Evolutionary conservation across 2,329 filamentous ascomycete genomes (phyloP).

Genomic region (Arthroderma uncinatum): DNA sequence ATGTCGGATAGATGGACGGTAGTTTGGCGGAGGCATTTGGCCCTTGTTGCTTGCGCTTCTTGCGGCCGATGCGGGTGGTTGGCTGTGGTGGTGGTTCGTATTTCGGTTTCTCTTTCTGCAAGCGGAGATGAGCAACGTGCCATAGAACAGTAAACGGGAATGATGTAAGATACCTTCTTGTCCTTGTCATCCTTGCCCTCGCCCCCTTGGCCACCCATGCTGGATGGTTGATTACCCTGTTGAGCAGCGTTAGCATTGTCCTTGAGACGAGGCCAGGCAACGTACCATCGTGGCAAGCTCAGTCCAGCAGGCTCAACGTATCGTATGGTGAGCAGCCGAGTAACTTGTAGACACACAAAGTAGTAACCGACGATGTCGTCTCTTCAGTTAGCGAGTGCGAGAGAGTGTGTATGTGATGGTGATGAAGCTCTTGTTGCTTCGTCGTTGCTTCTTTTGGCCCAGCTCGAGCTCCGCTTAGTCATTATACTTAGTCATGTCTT

Average conservation of each 20-base stretch:
- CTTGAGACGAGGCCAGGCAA: slow-evolving; percentile 10
- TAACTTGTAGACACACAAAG: background rate
- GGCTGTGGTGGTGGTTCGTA: slow-evolving; percentile 97
- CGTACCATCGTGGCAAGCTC: slow-evolving; percentile 28
- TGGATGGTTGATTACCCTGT: slow-evolving; percentile 56
- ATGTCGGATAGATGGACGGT: slow-evolving; percentile 84
- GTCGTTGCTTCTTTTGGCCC: background rate
- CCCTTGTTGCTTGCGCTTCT: slow-evolving; percentile 94
- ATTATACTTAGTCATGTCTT: background rate
- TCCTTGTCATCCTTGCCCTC: slow-evolving; percentile 79
- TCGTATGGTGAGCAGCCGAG: background rate
- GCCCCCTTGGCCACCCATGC: slow-evolving; percentile 62
- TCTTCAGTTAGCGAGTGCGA: background rate
- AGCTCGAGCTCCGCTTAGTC: background rate
- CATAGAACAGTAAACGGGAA: background rate
- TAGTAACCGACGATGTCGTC: background rate
- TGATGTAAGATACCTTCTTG: slow-evolving; percentile 64
- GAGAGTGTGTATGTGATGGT: background rate
- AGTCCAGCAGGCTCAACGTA: background rate
- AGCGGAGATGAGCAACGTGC: slow-evolving; percentile 14
- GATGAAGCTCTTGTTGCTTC: background rate
- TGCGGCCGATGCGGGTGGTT: slow-evolving; percentile 90
- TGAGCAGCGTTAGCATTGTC: slow-evolving; percentile 18
- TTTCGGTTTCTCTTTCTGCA: slow-evolving; percentile 98
- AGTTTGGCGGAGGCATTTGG: slow-evolving; percentile 93